These are phyloP conservation scores for Coprinopsis marcescibilis DNA, from an alignment of 768 basidiomycete genomes.

Conservation along the genomic window DNA sequence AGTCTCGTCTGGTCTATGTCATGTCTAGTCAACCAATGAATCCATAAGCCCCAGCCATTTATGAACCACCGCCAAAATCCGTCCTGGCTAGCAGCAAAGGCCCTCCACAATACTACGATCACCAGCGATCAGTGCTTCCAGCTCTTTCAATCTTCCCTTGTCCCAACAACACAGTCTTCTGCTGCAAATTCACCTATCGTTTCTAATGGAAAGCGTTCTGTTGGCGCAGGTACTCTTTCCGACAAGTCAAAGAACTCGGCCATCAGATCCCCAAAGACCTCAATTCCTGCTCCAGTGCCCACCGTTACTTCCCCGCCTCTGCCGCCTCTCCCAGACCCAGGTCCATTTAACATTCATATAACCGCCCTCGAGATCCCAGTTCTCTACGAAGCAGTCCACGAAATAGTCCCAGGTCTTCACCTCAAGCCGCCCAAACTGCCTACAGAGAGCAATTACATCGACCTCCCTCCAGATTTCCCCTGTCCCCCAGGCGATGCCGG, in stretches of 20 bases:
- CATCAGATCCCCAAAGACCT: constrained; percentile 8
- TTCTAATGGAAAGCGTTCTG: constrained; percentile 10
- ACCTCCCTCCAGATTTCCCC: constrained; percentile 16
- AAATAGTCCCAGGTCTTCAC: constrained; percentile 53
- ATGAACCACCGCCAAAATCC: constrained; percentile 53
- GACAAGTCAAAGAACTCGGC: constrained; percentile 8
- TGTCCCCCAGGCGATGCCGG: constrained; percentile 41
- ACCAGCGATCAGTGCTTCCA: constrained; percentile 18
- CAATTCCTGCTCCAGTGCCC: neutral
- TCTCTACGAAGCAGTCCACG: constrained; percentile 50
- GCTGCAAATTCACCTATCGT: constrained; percentile 5
- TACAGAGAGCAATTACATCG: constrained; percentile 25
- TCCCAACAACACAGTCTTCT: constrained; percentile 1
- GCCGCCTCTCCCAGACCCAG: constrained; percentile 20
- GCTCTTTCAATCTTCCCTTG: constrained; percentile 12
- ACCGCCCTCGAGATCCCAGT: constrained; percentile 55
- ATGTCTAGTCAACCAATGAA: no score
- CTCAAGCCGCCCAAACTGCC: constrained; percentile 51
- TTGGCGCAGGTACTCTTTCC: constrained; percentile 7
- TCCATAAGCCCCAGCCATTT: constrained; percentile 42
- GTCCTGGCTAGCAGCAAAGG: constrained; percentile 65
- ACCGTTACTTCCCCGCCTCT: neutral
- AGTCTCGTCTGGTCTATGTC: no score
- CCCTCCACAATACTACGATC: constrained; percentile 46
- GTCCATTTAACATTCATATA: constrained; percentile 45